Evolutionary conservation across 2,329 filamentous ascomycete species (phyloP).

Genomic region (Akanthomyces muscarius): DNA sequence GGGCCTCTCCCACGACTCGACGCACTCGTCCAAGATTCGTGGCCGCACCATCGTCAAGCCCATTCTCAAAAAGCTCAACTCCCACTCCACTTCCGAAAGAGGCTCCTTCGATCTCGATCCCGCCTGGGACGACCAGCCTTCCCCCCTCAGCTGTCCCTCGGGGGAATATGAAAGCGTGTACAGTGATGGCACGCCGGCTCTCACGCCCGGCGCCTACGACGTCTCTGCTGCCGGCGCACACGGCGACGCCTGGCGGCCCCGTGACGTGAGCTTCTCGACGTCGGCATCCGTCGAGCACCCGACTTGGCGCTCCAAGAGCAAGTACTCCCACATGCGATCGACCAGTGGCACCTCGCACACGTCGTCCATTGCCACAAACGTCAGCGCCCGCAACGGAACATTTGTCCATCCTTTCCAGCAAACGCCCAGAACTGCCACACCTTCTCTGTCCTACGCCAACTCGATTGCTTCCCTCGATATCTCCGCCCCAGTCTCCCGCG

Average conservation of each 20-base stretch:
- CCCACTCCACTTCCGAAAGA: conserved; percentile 51
- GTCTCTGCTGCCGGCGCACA: conserved; percentile 19
- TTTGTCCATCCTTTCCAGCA: conserved; percentile 65
- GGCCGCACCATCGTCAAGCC: conserved; percentile 53
- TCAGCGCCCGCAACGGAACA: conserved; percentile 42
- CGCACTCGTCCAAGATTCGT: conserved; percentile 38
- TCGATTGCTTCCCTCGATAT: conserved; percentile 51
- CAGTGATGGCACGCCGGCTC: not conserved
- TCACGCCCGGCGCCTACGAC: conserved; percentile 20
- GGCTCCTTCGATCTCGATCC: conserved; percentile 60
- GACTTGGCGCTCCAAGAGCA: conserved; percentile 30
- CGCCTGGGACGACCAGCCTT: conserved; percentile 51
- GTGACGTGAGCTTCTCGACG: conserved; percentile 47
- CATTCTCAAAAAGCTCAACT: conserved; percentile 55
- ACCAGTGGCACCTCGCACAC: conserved; percentile 55
- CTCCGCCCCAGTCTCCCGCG: conserved; percentile 35
- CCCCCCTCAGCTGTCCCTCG: conserved; percentile 27
- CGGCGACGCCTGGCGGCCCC: conserved; percentile 22
- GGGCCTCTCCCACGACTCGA: not conserved
- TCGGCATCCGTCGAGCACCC: conserved; percentile 31
- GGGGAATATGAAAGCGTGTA: conserved; percentile 25
- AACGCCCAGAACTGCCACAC: conserved; percentile 57
- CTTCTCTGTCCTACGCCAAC: conserved; percentile 55
- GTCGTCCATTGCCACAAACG: conserved; percentile 53
- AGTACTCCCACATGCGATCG: conserved; percentile 54